Percentiles rank a stretch among this genome's conserved stretches.
Conservation (phyloP, 352 stramenopile genomes). For the Globisporangium sylvaticum region DNA sequence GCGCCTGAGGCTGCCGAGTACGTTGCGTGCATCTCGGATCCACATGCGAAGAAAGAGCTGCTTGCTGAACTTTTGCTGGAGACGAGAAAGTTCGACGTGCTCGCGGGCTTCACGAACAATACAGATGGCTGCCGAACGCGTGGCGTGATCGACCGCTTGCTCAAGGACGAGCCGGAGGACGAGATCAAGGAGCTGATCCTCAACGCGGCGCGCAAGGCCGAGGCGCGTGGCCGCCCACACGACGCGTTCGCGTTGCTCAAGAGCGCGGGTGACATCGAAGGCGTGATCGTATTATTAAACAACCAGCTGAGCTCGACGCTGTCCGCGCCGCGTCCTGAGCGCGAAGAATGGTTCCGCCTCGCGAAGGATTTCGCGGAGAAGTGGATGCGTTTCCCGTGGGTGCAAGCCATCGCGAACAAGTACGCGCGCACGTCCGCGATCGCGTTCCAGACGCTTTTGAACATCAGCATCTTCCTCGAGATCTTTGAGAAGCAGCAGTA, state of each 20-base stretch:
- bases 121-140: slow-evolving; percentile 79
- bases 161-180: slow-evolving; percentile 68
- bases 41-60: slow-evolving; percentile 62
- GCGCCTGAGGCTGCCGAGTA: slow-evolving; percentile 79
- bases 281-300: slow-evolving; percentile 68
- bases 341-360: slow-evolving; percentile 79
- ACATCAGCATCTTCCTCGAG: slow-evolving; percentile 85
- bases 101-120: slow-evolving; percentile 79
- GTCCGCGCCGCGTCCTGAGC: slow-evolving; percentile 48
- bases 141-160: slow-evolving; percentile 64
- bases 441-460: slow-evolving; percentile 83
- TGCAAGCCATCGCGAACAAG: slow-evolving; percentile 67
- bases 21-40: slow-evolving; percentile 63
- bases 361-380: slow-evolving; percentile 82
- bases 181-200: slow-evolving; percentile 79
- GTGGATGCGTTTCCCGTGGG: slow-evolving; percentile 86
- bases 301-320: slow-evolving; percentile 65
- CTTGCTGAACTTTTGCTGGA: slow-evolving; percentile 74
- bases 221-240: slow-evolving; percentile 60
- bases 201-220: slow-evolving; percentile 63
- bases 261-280: slow-evolving; percentile 75
- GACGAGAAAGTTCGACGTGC: slow-evolving; percentile 73
- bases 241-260: slow-evolving; percentile 79
- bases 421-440: slow-evolving; percentile 63
- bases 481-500: slow-evolving; percentile 81